Evolutionary conservation across 2,329 filamentous ascomycete species (phyloP).

Genomic region (Colletotrichum australisinense): DNA sequence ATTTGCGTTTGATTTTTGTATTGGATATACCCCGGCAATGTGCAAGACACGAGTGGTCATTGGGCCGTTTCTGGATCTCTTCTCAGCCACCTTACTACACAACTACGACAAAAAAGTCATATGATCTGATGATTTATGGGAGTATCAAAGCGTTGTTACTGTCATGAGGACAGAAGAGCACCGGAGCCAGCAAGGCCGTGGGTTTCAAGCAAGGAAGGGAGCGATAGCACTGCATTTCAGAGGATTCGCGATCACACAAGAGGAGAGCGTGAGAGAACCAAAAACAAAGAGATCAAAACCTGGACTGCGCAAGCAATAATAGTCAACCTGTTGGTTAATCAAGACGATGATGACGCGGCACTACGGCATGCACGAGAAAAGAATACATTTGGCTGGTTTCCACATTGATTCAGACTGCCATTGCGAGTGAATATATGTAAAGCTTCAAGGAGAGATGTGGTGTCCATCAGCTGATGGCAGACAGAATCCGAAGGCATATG

Average conservation of each 20-base stretch:
- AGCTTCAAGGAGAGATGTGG: too few relatives aligned
- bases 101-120: not conserved
- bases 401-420: not conserved
- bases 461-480: too few relatives aligned
- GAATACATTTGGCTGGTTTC: not conserved
- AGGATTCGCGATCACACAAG: not conserved
- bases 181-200: not conserved
- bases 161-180: not conserved
- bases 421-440: not conserved
- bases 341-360: not conserved
- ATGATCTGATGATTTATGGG: not conserved
- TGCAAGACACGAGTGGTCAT: not conserved
- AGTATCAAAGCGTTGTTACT: not conserved
- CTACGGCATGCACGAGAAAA: not conserved
- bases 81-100: not conserved
- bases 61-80: not conserved
- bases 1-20: not conserved
- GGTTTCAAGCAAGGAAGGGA: not conserved
- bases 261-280: not conserved
- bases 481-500: too few relatives aligned
- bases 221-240: not conserved
- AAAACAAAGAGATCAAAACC: constrained; percentile 3
- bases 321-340: not conserved
- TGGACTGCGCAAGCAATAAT: constrained; percentile 32
- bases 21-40: constrained; percentile 34